Conservation (phyloP, 2,329 filamentous ascomycete species). For the Cladosporium sp. region DNA sequence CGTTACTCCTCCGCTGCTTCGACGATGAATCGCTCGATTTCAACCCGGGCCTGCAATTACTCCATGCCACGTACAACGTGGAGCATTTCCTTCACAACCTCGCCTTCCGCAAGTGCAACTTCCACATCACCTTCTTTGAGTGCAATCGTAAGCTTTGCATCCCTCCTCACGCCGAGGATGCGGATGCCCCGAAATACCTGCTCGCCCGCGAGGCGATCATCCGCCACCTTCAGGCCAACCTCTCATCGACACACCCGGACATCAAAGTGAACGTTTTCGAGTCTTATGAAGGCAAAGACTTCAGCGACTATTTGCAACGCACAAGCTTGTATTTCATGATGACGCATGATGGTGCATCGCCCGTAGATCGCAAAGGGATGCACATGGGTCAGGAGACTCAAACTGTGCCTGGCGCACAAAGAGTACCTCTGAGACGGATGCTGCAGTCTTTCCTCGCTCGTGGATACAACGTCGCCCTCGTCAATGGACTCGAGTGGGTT, state of each 20-base stretch:
- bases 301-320: slow-evolving; percentile 48
- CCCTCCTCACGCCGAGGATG: slow-evolving; percentile 36
- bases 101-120: slow-evolving; percentile 59
- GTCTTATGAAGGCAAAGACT: slow-evolving; percentile 44
- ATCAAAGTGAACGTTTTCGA: slow-evolving; percentile 45
- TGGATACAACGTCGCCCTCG: slow-evolving; percentile 57
- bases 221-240: slow-evolving; percentile 51
- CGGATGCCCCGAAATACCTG: slow-evolving; percentile 47
- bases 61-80: slow-evolving; percentile 64
- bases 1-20: slow-evolving; percentile 60
- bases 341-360: slow-evolving; percentile 55
- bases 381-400: slow-evolving; percentile 14
- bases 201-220: slow-evolving; percentile 59
- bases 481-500: slow-evolving; percentile 57
- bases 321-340: slow-evolving; percentile 61
- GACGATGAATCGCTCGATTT: slow-evolving; percentile 60
- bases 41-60: slow-evolving; percentile 60
- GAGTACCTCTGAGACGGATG: slow-evolving; percentile 37
- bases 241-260: slow-evolving; percentile 32
- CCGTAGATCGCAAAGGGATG: slow-evolving; percentile 19
- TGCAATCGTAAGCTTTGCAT: slow-evolving; percentile 51
- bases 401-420: slow-evolving; percentile 13
- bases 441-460: slow-evolving; percentile 50
- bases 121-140: slow-evolving; percentile 65
- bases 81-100: slow-evolving; percentile 60